These are phyloP conservation scores for Pulchroboletus neoregius DNA, from an alignment of 1,284 basidiomycete genomes.

Conservation along the genomic window DNA sequence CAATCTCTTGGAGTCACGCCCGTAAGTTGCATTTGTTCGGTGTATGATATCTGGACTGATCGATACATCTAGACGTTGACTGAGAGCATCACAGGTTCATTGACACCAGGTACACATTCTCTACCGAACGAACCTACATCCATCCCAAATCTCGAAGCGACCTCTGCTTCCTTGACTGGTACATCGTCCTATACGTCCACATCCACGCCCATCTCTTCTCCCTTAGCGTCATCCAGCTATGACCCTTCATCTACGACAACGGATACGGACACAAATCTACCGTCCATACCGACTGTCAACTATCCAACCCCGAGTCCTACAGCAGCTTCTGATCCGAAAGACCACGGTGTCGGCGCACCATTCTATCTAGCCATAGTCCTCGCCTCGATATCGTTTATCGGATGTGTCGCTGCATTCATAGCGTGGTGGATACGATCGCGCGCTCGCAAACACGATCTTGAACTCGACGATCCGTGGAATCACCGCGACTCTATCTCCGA, in stretches of 20 bases:
- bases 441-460: constrained; percentile 11
- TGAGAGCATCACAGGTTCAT: neutral
- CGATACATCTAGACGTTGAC: constrained; percentile 11
- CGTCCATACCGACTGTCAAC: constrained; percentile 25
- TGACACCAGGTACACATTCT: constrained; percentile 6
- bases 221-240: constrained; percentile 7
- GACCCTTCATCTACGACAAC: constrained; percentile 5
- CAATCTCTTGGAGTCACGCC: constrained; percentile 1
- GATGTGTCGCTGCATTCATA: constrained; percentile 30
- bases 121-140: constrained; percentile 1
- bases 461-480: constrained; percentile 28
- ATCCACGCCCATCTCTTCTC: neutral
- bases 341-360: constrained; percentile 29
- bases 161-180: constrained; percentile 9
- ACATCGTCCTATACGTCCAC: constrained; percentile 6
- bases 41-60: neutral
- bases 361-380: constrained; percentile 35
- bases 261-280: constrained; percentile 21
- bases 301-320: constrained; percentile 25
- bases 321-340: constrained; percentile 13
- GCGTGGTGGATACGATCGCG: constrained; percentile 33
- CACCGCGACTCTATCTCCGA: constrained; percentile 7
- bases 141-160: constrained; percentile 21
- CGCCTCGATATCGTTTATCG: constrained; percentile 27
- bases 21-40: constrained; percentile 6